These are phyloP conservation scores for Gremmenia infestans DNA, from an alignment of 2,329 filamentous ascomycete genomes.

Conservation along the genomic window DNA sequence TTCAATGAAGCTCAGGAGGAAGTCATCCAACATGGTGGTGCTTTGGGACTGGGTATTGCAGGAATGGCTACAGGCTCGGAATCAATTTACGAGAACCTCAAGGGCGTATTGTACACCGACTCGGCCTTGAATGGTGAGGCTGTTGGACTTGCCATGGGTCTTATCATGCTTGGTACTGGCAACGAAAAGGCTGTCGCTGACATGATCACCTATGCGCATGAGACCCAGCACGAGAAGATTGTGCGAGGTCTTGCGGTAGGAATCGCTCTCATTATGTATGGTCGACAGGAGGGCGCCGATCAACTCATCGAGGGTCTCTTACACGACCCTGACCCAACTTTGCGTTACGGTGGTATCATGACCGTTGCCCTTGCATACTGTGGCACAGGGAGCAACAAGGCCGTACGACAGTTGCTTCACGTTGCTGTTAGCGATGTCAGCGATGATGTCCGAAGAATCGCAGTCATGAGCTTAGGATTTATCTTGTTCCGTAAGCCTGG, in stretches of 20 bases:
- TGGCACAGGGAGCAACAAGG: slow-evolving; percentile 97
- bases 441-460: slow-evolving; percentile 91
- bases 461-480: slow-evolving; percentile 96
- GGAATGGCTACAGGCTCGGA: slow-evolving; percentile 95
- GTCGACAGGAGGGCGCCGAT: slow-evolving; percentile 89
- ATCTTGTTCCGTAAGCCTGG: slow-evolving; percentile 97
- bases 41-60: slow-evolving; percentile 89
- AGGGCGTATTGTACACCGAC: slow-evolving; percentile 82
- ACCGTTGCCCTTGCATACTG: slow-evolving; percentile 98
- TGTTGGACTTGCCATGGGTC: slow-evolving; percentile 90
- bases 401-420: slow-evolving; percentile 90
- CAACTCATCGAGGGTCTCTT: slow-evolving; percentile 90
- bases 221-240: slow-evolving; percentile 98
- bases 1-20: slow-evolving; percentile 78
- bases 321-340: slow-evolving; percentile 86
- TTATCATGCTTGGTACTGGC: slow-evolving; percentile 98
- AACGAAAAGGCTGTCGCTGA: slow-evolving; percentile 90
- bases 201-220: slow-evolving; percentile 96
- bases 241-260: slow-evolving; percentile 91
- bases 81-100: slow-evolving; percentile 86
- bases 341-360: slow-evolving; percentile 97
- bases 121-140: slow-evolving; percentile 96
- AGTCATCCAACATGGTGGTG: slow-evolving; percentile 94
- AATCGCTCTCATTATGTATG: slow-evolving; percentile 98
- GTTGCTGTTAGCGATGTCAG: slow-evolving; percentile 97